These are phyloP conservation scores for Bjerkandera adusta DNA, from an alignment of 1,284 basidiomycete species.

Conservation along the genomic window DNA sequence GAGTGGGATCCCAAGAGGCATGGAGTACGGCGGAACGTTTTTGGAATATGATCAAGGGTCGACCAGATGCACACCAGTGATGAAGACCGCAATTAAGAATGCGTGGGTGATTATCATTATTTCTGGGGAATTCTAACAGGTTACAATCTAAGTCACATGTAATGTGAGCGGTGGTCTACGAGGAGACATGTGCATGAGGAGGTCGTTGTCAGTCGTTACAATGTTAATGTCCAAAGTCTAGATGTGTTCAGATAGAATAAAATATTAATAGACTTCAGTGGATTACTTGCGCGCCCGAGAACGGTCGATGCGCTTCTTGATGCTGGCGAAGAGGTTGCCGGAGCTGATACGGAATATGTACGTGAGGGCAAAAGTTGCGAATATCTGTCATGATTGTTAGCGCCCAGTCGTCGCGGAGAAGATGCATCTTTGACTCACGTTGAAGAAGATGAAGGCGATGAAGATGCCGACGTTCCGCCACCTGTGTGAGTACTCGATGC, in stretches of 20 bases:
- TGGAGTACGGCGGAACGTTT: too few relatives aligned
- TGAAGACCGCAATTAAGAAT: too few relatives aligned
- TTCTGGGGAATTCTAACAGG: too few relatives aligned
- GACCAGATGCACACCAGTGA: too few relatives aligned
- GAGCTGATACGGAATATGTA: slow-evolving; percentile 33
- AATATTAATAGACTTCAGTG: background rate
- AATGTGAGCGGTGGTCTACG: too few relatives aligned
- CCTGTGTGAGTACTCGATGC: slow-evolving; percentile 51
- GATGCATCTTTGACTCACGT: slow-evolving; percentile 34
- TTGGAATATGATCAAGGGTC: too few relatives aligned
- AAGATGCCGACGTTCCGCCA: slow-evolving; percentile 72
- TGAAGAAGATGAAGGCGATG: slow-evolving; percentile 62
- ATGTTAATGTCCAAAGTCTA: too few relatives aligned
- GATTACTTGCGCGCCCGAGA: background rate
- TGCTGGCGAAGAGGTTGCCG: background rate
- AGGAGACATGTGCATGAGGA: too few relatives aligned
- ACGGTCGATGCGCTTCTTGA: slow-evolving; percentile 5
- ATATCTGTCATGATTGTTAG: slow-evolving; percentile 23
- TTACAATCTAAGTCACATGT: too few relatives aligned
- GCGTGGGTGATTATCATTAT: too few relatives aligned
- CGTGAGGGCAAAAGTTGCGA: slow-evolving; percentile 30
- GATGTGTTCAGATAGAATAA: background rate
- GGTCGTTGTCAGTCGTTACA: too few relatives aligned
- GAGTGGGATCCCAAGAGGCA: too few relatives aligned
- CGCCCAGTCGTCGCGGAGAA: background rate